Evolutionary conservation across 768 basidiomycete genomes (phyloP), one percentile per base, ranked within the genome.

Genomic region (Mrakia hoshinonis): DNA sequence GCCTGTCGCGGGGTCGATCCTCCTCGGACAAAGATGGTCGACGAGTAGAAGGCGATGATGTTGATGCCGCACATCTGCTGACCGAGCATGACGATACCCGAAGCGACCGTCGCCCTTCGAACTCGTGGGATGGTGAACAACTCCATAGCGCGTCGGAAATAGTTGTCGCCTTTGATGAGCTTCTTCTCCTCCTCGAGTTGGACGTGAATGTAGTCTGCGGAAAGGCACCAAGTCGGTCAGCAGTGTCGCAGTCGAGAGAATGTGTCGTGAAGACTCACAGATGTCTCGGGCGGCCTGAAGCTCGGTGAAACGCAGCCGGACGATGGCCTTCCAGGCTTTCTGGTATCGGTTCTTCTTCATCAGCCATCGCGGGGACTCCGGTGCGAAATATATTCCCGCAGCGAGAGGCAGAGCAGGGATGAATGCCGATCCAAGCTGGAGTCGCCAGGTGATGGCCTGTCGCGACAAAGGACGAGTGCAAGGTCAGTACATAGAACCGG

Each of bases 21-120:
- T 0, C 88, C 86, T 4, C 83, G 43, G 11, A 82, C 73, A 80
- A 93, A 92, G 79, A 93, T 85, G 38, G 83, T 85, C 0, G 88
- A 88, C 1, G 88, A 90, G 78, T 92, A 92, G 82, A 90, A 92
- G 6, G 90, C 87, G 73, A 82, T 81, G 74, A 83, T 87, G 79
- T 90, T 90, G 80, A 91, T 86, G 67, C 89, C 71, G 76, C 89
- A 89, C 83, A 90, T 88, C 79, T 91, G 89, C 76, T 91, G 90
- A 77, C 81, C 81, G 76, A 92, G 87, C 88, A 89, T 90, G 76
- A 89, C 86, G 67, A 87, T 81, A 74, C 82, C 82, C 20, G 85
- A 84, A 0, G 85, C 88, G 39, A 85, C 77, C 2, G 85, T 80
- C 0, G 88, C 89, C 39, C 88, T 83, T 51, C 88, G 83, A 74